Evolutionary conservation across 352 stramenopile genomes (phyloP), one percentile per base, ranked within the genome.

Genomic region (Phytopythium delawarense): DNA sequence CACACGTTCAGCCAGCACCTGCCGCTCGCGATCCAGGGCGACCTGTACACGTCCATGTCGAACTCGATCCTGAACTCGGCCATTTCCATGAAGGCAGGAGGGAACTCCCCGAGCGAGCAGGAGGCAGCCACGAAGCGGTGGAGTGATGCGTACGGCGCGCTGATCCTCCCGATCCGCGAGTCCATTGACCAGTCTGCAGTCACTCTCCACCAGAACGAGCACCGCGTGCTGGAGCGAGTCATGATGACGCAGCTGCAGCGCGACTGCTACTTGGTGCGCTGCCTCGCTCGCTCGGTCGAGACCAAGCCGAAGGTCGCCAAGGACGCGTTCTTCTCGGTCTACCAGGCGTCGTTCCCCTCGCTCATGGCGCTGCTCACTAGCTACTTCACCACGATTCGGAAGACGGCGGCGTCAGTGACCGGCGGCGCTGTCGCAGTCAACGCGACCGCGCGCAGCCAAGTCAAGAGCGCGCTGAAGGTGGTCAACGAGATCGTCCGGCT

Each of bases 401-500:
- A 87, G 44, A 76, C 72, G 35, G 59, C 75, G 2, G 55, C 70
- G 7, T 59, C 69, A 3, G 54, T 58, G 15, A 32, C 39, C 7
- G 54, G 40, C 40, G 35, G 37, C 11, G 40, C 35, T 18, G 54
- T 49, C 11, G 54, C 39, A 16, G 39, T 49, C 54, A 60, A 60
- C 34, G 7, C 35, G 8, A 50, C 54, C 4, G 54, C 54, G 35
- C 51, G 18, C 13, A 70, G 39, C 16, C 76, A 87, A 40, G 67
- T 89, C 15, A 84, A 88, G 23, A 87, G 67, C 37, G 80, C 79
- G 7, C 75, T 92, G 18, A 84, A 87, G 59, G 82, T 91, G 7
- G 76, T 90, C n/a, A 90, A 91, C 63, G 84, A 91, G 53, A 87
- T 92, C 46, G 74, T 92, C 44, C 77, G 81, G 46, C 59, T 92